These are phyloP conservation scores for Kwoniella sp. DNA, from an alignment of 768 basidiomycete species.

Conservation along the genomic window DNA sequence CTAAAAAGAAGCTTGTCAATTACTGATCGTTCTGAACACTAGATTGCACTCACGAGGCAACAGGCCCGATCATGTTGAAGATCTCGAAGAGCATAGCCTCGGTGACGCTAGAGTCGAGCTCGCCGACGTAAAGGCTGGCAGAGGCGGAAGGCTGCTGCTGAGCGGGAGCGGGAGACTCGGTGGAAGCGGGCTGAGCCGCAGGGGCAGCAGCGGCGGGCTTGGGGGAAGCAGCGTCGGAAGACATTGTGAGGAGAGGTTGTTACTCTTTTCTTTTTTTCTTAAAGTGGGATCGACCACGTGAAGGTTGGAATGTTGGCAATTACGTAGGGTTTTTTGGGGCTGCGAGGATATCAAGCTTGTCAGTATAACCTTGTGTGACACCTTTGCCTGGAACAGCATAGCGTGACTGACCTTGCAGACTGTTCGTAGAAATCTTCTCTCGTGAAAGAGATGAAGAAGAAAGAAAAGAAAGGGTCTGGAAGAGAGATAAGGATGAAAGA, in stretches of 20 bases:
- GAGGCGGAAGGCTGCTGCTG: conserved; percentile 45
- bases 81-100: conserved; percentile 99
- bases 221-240: conserved; percentile 36
- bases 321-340: conserved; percentile 52
- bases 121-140: conserved; percentile 92
- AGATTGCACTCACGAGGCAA: conserved; percentile 73
- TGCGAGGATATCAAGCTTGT: background rate
- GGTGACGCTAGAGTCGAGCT: conserved; percentile 95
- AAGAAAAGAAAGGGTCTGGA: conserved; percentile 7
- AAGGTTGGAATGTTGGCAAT: conserved; percentile 40
- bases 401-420: conserved; percentile 22
- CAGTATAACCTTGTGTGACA: background rate
- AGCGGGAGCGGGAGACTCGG: conserved; percentile 41
- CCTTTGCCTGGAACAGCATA: background rate
- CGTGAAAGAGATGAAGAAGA: conserved; percentile 17
- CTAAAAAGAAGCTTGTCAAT: conserved; percentile 57
- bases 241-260: conserved; percentile 27
- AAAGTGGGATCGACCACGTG: conserved; percentile 52
- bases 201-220: conserved; percentile 40
- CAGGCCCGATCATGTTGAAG: conserved; percentile 99
- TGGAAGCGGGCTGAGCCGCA: conserved; percentile 36
- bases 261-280: conserved; percentile 17
- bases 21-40: background rate
- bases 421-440: conserved; percentile 11
- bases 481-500: conserved; percentile 7